phyloP scores from a whole-genome alignment of 805 yeast species.

The Pichia sporocuriosa region DNA sequence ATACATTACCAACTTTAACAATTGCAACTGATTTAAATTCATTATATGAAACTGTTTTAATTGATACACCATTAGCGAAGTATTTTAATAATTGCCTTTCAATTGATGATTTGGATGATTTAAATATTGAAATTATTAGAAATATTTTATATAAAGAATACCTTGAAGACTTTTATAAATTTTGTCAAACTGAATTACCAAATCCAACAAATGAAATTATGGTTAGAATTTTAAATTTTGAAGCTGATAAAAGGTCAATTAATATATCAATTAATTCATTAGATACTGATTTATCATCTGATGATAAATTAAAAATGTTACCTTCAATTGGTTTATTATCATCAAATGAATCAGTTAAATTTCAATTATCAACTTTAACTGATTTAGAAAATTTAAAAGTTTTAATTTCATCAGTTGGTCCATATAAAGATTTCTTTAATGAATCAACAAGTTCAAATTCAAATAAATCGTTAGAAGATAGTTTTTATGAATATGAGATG shows the following conservation, averaged over 20 bases:
- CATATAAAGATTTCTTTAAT: conserved; percentile 55
- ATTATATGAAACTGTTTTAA: conserved; percentile 84
- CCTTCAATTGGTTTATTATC: conserved; percentile 74
- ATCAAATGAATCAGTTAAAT: conserved; percentile 57
- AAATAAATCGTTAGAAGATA: conserved; percentile 78
- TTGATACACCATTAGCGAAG: conserved; percentile 97
- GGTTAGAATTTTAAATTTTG: conserved; percentile 73
- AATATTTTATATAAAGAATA: conserved; percentile 90
- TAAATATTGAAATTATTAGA: conserved; percentile 91
- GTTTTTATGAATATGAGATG: conserved; percentile 90
- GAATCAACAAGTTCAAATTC: conserved; percentile 18
- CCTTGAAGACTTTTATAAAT: conserved; percentile 75
- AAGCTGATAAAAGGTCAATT: conserved; percentile 91
- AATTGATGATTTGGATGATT: conserved; percentile 86
- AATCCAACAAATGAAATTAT: conserved; percentile 78
- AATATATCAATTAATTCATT: conserved; percentile 88
- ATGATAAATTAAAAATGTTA: conserved; percentile 62
- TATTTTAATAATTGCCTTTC: conserved; percentile 86
- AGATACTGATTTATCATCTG: conserved; percentile 69
- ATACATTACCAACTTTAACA: conserved; percentile 88
- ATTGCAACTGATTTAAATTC: conserved; percentile 94
- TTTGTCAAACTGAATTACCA: conserved; percentile 53
- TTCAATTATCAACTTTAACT: conserved; percentile 65
- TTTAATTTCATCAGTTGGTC: conserved; percentile 57
- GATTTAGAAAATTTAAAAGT: conserved; percentile 78